Percentiles rank a stretch among this genome's conserved stretches.
These are phyloP conservation scores for Lagenaria siceraria DNA, from an alignment of 306 rosid genomes.

Conservation along the genomic window DNA sequence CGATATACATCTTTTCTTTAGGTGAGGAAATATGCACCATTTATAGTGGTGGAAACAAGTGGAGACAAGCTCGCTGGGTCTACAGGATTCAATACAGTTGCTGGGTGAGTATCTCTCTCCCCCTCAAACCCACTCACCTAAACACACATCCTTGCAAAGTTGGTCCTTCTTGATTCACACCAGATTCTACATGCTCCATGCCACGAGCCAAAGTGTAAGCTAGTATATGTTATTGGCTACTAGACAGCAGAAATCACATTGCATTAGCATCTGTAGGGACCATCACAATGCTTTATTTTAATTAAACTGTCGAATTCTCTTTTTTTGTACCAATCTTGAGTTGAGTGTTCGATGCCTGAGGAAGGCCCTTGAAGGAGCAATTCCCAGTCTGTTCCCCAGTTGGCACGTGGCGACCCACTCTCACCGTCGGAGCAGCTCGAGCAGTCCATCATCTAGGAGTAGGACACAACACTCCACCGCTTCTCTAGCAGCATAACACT, in stretches of 20 bases:
- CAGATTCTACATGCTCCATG: background rate
- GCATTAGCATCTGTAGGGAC: no score
- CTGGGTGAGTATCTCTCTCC: slow-evolving; percentile 44
- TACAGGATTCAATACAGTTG: slow-evolving; percentile 62
- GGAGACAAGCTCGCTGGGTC: slow-evolving; percentile 80
- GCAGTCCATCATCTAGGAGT: no score
- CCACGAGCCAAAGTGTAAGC: background rate
- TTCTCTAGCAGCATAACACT: background rate
- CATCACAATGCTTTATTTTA: no score
- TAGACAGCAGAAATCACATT: background rate
- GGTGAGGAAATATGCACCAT: slow-evolving; percentile 71
- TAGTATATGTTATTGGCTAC: background rate
- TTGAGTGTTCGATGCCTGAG: no score
- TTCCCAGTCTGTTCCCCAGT: no score
- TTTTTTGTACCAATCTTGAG: no score
- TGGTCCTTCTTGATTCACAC: background rate
- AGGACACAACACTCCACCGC: no score
- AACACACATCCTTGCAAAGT: background rate
- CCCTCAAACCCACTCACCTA: no score
- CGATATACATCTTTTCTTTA: slow-evolving; percentile 13
- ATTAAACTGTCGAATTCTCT: no score
- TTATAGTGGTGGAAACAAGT: slow-evolving; percentile 57
- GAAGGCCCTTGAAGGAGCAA: no score
- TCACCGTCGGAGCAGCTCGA: no score
- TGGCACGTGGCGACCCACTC: no score